phyloP scores from a whole-genome alignment of 176 grass and related monocot genomes.

The Otatea glauca region DNA sequence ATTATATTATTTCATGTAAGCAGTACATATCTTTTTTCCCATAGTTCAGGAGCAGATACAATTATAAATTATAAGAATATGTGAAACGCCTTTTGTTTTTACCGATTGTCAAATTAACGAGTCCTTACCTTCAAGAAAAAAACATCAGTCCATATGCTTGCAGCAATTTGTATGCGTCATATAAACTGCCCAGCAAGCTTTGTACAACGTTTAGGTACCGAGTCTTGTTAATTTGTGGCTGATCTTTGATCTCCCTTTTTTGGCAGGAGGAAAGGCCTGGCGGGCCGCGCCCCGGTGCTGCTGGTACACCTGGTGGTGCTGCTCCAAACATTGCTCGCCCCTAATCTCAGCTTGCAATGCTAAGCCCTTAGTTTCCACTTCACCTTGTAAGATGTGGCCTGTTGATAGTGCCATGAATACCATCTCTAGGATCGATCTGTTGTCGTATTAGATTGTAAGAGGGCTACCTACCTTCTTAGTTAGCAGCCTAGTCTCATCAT shows the following conservation, averaged over 20 bases:
- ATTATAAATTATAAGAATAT: too few species aligned
- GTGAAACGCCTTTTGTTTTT: background rate
- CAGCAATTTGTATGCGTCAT: background rate
- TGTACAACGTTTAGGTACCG: background rate
- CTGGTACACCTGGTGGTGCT: too few species aligned
- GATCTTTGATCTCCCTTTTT: background rate
- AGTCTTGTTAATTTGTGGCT: background rate
- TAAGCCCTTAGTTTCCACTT: background rate
- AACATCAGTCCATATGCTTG: background rate
- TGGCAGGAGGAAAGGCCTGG: conserved; percentile 33
- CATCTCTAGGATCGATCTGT: too few species aligned
- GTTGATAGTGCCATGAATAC: background rate
- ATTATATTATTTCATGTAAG: background rate
- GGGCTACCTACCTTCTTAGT: background rate
- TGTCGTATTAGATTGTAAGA: too few species aligned
- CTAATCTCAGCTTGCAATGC: background rate
- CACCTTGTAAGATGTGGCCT: too few species aligned
- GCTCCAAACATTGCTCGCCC: conserved; percentile 12
- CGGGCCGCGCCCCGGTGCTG: conserved; percentile 20
- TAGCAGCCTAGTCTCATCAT: background rate
- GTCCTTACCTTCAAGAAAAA: too few species aligned
- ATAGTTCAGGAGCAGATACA: too few species aligned
- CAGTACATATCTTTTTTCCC: background rate
- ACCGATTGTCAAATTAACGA: background rate
- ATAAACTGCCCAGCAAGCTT: background rate